Evolutionary conservation across 148 eudicot species (phyloP), one percentile per base, ranked within the genome.

Genomic region (Nepenthes mirabilis): DNA sequence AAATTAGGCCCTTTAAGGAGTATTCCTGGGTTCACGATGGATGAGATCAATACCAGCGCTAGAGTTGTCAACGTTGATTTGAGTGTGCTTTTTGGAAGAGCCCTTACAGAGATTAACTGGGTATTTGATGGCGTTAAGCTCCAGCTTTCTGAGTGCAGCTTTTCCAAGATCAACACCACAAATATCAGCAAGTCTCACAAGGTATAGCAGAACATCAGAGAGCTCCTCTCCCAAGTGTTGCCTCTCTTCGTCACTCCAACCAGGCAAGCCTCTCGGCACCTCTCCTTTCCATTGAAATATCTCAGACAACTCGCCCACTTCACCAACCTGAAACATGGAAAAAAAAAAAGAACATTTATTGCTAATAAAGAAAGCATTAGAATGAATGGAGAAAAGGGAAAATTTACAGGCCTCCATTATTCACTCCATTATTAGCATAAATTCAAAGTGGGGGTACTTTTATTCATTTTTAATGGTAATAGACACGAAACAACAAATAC

Each of bases 221-320:
- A 84, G 75, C 71, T 84, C 90, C 59, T 84, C 90, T 36, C 85
- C 90, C 56, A 85, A 68, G 57, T 85, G 91, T n/a, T 77, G 79
- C 61, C 75, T 85, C 58, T 82, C 91, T 62, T 65, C 73, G 33
- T 68, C 78, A 14, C 63, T 68, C 91, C 91, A 85, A 23, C 66
- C 86, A 14, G 91, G 91, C 36, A 82, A 60, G 14, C 87, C 91
- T 69, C 80, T 82, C 61, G 75, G 77, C 6, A 85, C 91, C 69
- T 85, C 87, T n/a, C 90, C 90, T 68, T 75, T 84, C 90, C 90
- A 84, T 37, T 84, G 90, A 56, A 84, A 84, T 65, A 84, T 79
- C 86, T 82, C 90, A 9, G 86, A 84, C 23, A 84, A 43, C 36
- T 84, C 90, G 65, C 90, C 90, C 36, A 85, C 91, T 70, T 85